Evolutionary conservation across 139 green algal genomes (phyloP).

Genomic region (Bryopsis sp.): DNA sequence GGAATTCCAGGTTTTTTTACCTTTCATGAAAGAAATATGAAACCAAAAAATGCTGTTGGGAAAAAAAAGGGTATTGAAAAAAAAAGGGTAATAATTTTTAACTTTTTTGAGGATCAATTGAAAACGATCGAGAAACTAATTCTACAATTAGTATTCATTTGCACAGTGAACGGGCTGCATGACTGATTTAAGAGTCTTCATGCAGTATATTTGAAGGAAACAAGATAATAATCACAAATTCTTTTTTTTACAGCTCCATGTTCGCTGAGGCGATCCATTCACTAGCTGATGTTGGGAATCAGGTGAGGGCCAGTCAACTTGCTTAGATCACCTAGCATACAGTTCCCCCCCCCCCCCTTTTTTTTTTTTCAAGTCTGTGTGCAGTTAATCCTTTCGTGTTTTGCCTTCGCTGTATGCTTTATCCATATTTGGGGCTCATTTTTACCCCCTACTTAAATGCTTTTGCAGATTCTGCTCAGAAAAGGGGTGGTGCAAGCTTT

Average conservation of each 20-base stretch:
- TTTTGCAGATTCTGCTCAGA: slow-evolving; percentile 47
- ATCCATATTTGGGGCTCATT: background rate
- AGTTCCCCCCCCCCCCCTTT: background rate
- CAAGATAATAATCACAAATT: background rate
- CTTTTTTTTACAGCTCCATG: slow-evolving; percentile 49
- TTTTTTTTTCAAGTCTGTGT: background rate
- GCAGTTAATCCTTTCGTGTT: background rate
- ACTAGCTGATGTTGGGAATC: slow-evolving; percentile 78
- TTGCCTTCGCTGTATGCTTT: background rate
- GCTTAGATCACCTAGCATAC: background rate
- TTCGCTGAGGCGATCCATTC: slow-evolving; percentile 84
- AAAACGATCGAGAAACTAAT: background rate
- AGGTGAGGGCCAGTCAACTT: slow-evolving; percentile 53
- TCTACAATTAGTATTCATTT: background rate
- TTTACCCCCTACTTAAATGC: background rate
- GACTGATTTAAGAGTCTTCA: background rate
- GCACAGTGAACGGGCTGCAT: too few relatives aligned
- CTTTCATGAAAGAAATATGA: too few relatives aligned
- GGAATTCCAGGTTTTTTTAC: background rate
- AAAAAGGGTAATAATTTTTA: background rate
- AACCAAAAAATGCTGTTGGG: background rate
- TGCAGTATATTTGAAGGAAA: background rate
- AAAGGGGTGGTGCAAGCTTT: slow-evolving; percentile 56
- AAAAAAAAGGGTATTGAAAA: too few relatives aligned
- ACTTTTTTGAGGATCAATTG: background rate